Percentiles rank a stretch among this genome's conserved stretches.
These are phyloP conservation scores for Alternaria metachromatica DNA, from an alignment of 2,329 filamentous ascomycete species.

Conservation along the genomic window DNA sequence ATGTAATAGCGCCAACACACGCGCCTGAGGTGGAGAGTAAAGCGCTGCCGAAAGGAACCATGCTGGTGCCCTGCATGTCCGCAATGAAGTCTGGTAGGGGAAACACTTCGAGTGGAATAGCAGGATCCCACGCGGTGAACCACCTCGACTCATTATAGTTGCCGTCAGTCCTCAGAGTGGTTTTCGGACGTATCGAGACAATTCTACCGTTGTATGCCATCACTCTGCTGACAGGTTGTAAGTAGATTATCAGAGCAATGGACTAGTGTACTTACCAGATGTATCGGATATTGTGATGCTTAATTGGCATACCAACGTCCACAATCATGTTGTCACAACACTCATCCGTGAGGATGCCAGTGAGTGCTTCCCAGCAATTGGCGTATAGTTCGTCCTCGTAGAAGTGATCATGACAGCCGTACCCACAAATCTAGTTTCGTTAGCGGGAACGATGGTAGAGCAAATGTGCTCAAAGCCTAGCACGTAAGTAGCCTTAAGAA, in stretches of 20 bases:
- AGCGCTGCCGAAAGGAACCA: conserved; percentile 45
- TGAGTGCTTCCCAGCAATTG: conserved; percentile 62
- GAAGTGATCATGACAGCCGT: conserved; percentile 61
- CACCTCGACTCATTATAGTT: conserved; percentile 55
- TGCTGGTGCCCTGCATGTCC: conserved; percentile 63
- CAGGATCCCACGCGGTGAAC: conserved; percentile 38
- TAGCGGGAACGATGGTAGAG: conserved; percentile 42
- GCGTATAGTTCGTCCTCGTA: conserved; percentile 45
- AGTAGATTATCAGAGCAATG: neutral
- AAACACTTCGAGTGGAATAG: neutral
- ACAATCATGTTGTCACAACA: conserved; percentile 65
- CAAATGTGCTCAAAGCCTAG: neutral
- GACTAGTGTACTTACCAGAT: conserved; percentile 37
- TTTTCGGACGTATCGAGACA: conserved; percentile 74
- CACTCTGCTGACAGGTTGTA: conserved; percentile 58
- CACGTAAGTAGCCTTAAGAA: neutral
- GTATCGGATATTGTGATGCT: conserved; percentile 67
- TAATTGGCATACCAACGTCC: conserved; percentile 52
- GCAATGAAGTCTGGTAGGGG: neutral
- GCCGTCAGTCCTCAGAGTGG: conserved; percentile 74
- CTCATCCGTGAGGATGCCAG: conserved; percentile 66
- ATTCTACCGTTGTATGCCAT: conserved; percentile 71
- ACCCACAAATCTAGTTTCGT: neutral
- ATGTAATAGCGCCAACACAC: neutral
- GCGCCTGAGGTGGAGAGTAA: neutral